Evolutionary conservation across 176 grass and related monocot species (phyloP).

Genomic region (Aegilops umbellulata): DNA sequence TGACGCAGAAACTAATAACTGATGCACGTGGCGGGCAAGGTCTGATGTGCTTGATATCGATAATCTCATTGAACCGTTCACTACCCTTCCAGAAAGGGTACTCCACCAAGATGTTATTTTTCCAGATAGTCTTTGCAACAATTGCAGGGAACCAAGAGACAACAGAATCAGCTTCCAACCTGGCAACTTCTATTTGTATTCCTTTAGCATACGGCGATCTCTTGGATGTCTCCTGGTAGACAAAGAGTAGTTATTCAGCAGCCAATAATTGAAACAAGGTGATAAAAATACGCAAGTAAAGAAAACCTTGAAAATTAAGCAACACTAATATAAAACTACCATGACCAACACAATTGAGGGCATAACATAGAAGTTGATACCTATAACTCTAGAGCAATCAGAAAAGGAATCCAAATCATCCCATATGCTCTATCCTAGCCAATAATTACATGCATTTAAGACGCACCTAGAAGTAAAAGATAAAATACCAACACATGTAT

Average conservation of each 20-base stretch:
- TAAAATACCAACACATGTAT: not conserved
- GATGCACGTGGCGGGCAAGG: slow-evolving; percentile 41
- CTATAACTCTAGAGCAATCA: not conserved
- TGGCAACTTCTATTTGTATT: slow-evolving; percentile 48
- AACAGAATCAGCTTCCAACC: slow-evolving; percentile 32
- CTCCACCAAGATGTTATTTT: slow-evolving; percentile 60
- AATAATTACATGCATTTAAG: not conserved
- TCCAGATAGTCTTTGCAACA: slow-evolving; percentile 59
- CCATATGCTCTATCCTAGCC: not conserved
- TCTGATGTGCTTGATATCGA: slow-evolving; percentile 58
- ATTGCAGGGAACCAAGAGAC: slow-evolving; percentile 60
- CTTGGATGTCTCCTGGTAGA: slow-evolving; percentile 29
- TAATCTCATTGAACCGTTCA: slow-evolving; percentile 43
- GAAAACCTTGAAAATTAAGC: not conserved
- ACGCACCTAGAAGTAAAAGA: not conserved
- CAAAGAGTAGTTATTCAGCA: slow-evolving; percentile 14
- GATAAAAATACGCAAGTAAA: not conserved
- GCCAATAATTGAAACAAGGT: not conserved
- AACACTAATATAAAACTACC: not conserved
- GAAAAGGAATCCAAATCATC: not conserved
- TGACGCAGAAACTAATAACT: slow-evolving; percentile 36
- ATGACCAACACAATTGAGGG: not conserved
- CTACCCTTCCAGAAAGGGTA: slow-evolving; percentile 32
- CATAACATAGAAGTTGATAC: not conserved
- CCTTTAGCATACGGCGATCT: slow-evolving; percentile 37